phyloP scores from a whole-genome alignment of 1,284 basidiomycete genomes.

The Chiua sp. region DNA sequence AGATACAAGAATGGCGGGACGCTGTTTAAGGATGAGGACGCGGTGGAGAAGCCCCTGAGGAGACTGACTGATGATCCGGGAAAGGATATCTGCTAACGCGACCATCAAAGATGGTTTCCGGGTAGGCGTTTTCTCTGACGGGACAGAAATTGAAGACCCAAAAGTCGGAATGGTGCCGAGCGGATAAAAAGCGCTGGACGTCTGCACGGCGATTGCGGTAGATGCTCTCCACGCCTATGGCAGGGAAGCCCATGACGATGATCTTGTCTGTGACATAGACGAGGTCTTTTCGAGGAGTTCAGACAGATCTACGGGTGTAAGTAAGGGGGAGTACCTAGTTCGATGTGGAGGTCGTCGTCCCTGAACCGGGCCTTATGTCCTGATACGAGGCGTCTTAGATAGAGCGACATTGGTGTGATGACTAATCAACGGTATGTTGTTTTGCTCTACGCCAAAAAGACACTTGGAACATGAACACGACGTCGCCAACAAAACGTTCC shows the following conservation, averaged over 20 bases:
- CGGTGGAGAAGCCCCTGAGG: background rate
- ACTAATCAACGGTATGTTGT: conserved; percentile 25
- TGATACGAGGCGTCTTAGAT: conserved; percentile 71
- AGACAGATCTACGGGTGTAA: conserved; percentile 6
- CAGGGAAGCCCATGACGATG: conserved; percentile 92
- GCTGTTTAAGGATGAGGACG: conserved; percentile 41
- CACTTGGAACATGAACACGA: conserved; percentile 31
- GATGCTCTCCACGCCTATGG: conserved; percentile 77
- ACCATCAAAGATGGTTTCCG: conserved; percentile 62
- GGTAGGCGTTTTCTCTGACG: conserved; percentile 73
- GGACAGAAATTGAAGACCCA: conserved; percentile 92
- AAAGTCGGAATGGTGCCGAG: conserved; percentile 76
- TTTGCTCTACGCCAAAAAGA: conserved; percentile 13
- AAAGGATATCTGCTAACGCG: conserved; percentile 87
- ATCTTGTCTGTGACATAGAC: conserved; percentile 84
- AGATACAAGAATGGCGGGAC: conserved; percentile 86
- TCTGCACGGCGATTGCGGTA: conserved; percentile 86
- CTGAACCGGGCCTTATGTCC: conserved; percentile 80
- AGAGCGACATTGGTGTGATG: conserved; percentile 54
- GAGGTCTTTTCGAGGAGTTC: conserved; percentile 54
- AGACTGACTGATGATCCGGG: conserved; percentile 85
- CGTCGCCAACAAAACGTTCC: conserved; percentile 52
- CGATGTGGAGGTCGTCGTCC: conserved; percentile 69
- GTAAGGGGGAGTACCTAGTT: conserved; percentile 53
- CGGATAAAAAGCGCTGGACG: conserved; percentile 78